A percentile compares a stretch with the other conserved stretches of the same genome.
phyloP scores from a whole-genome alignment of 2,329 filamentous ascomycete species.

The Pseudocercospora cruenta region DNA sequence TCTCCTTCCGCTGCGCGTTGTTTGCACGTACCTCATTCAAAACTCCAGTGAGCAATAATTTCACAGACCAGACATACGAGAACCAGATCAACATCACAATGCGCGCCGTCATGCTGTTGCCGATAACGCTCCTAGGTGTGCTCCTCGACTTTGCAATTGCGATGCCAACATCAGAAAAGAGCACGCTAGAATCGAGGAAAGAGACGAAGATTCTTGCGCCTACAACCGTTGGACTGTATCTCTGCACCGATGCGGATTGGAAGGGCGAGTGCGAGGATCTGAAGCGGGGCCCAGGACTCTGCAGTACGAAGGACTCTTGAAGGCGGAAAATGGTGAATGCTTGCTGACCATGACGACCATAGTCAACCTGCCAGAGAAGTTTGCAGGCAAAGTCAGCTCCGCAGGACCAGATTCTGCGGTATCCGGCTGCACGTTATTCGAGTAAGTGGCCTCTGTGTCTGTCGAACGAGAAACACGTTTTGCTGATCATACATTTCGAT shows the following conservation, averaged over 20 bases:
- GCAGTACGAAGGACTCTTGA: constrained; percentile 21
- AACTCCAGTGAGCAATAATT: background rate
- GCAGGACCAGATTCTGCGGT: constrained; percentile 22
- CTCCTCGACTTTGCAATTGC: constrained; percentile 15
- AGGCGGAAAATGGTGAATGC: background rate
- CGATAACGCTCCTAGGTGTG: constrained; percentile 10
- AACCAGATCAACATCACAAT: constrained; percentile 1
- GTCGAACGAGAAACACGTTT: too few species aligned
- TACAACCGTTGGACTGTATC: constrained; percentile 24
- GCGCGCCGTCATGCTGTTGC: constrained; percentile 6
- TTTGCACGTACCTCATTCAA: background rate
- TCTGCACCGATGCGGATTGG: constrained; percentile 27
- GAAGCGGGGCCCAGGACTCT: constrained; percentile 23
- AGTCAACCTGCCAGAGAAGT: constrained; percentile 24
- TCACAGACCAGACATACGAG: background rate
- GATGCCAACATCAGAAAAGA: constrained; percentile 6
- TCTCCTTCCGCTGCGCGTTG: background rate
- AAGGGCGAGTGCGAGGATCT: constrained; percentile 23
- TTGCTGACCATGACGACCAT: background rate
- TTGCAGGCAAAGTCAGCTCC: constrained; percentile 22
- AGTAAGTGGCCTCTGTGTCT: too few species aligned
- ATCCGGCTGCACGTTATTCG: constrained; percentile 26
- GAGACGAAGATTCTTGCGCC: constrained; percentile 24
- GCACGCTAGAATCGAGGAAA: constrained; percentile 13
- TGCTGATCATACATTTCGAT: background rate